Base-by-base conservation (phyloP, 2,329 filamentous ascomycete genomes). In the Fusarium coicis region DNA sequence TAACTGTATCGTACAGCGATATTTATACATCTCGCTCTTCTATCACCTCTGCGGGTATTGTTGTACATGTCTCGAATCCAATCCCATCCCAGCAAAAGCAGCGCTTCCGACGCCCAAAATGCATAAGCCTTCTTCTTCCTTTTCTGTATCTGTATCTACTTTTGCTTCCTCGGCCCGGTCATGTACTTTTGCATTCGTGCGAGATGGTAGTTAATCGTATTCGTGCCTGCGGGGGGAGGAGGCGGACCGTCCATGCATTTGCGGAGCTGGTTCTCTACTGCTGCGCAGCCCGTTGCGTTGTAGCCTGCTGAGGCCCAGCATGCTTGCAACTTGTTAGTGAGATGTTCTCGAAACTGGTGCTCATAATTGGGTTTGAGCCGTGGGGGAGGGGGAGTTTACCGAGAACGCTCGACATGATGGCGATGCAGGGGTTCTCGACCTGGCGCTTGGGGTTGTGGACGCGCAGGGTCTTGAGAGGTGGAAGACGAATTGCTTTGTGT, bases 131-230 rank as follows among this genome's bases (percentile, higher is more conserved):
- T 46, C 40, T 16, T 52, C 34, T 19, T 18, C 16, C 5, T 15
- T 11, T 34, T 76, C 75, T 19, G 5, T 34, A 6, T 10, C 6
- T 3, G 4, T 19, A 11, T 19, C 47, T 52, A 83, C 65, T 80
- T 82, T 61, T 80, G 78, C 78, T 81, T 84, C 72, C 72, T 70
- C 54, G 78, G 80, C 57, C 78, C 84, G n/a, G 82, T 95, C 89
- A 88, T 91, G 85, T 74, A 91, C 88, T 79, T 92, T 88, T 84
- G 92, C 89, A 86, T 97, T 86, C 96, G 90, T 74, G 89, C 89
- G 47, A 98, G 86, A 81, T 98, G 95, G 87, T 95, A 95, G 85
- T 98, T 98, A 89, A 98, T 95, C 82, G 91, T 96, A 85, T 92
- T 94, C 80, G 90, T 89, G 37, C 81, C 79, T 57, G 82, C 79